Base-by-base conservation (phyloP, 208 protist genomes). In the Naegleria fowleri region DNA sequence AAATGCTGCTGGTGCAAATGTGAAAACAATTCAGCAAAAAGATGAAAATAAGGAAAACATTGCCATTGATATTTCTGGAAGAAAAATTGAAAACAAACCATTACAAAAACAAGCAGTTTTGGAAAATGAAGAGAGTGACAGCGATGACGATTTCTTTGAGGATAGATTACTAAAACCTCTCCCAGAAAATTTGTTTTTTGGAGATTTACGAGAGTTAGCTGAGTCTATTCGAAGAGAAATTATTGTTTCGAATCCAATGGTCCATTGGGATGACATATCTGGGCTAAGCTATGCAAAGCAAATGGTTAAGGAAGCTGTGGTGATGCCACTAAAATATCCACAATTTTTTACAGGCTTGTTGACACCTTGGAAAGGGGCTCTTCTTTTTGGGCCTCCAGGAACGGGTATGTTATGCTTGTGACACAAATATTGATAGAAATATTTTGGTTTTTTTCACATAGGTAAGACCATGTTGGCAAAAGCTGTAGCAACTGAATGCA, bases 331-430 rank as follows among this genome's bases (percentile, higher is more conserved):
- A 85, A 59, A 92, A 58, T 90, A 92, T 40, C 93, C 93, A 38
- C 79, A 93, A 51, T 40, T 95, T n/a, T 94, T 94, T 43, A 75
- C 29, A n/a, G 90, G 91, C 5, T 7, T 96, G 43, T 92, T 97
- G 58, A 93, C 91, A 39, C 97, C 97, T 33, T 97, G 96, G 95
- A 93, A 93, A 43, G 97, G 96, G 33, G 97, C 98, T 88, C 90
- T 98, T 5, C 93, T 98, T 25, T 98, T 96, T 90, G 97, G 97
- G n/a, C 93, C 91, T 29, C 86, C 92, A n/a, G 91, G 92, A 22
- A 91, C 59, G 3, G 92, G 92, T 92, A 7, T 3, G 19, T 7
- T n/a, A 51, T 25, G 2, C 51, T 40, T 86, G 11, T 22, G 13
- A 19, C 43, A 48, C 43, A 48, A 7, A 4, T 33, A 85, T 43